These are phyloP conservation scores for Pseudomassariella vexata DNA, from an alignment of 2,329 filamentous ascomycete species.

Conservation along the genomic window DNA sequence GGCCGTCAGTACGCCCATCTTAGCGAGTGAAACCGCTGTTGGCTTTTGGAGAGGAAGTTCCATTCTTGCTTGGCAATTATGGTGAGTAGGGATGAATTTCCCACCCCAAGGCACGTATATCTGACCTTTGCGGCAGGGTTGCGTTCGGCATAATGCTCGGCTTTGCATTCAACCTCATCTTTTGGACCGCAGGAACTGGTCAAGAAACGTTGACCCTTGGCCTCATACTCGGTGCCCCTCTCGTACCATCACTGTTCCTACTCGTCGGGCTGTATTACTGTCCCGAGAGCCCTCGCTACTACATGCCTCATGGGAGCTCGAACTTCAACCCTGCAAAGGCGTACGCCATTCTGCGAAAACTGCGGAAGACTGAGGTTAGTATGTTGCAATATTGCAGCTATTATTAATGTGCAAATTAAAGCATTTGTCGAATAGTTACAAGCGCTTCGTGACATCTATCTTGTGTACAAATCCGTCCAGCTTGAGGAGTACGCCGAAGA, in stretches of 20 bases:
- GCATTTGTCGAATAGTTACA: constrained; percentile 21
- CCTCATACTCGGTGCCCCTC: constrained; percentile 25
- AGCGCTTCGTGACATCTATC: constrained; percentile 31
- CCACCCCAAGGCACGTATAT: not conserved
- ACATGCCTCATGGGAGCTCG: constrained; percentile 24
- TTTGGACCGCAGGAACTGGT: constrained; percentile 13
- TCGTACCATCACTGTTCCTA: constrained; percentile 21
- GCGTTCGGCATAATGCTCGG: constrained; percentile 30
- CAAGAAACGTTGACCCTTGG: constrained; percentile 14
- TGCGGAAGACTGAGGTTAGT: constrained; percentile 27
- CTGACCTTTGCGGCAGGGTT: constrained; percentile 16
- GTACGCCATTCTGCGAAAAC: constrained; percentile 19
- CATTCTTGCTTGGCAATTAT: constrained; percentile 41
- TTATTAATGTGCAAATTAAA: not conserved
- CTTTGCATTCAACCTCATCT: constrained; percentile 21
- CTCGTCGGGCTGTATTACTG: constrained; percentile 24
- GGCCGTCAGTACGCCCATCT: constrained; percentile 40
- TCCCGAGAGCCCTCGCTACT: constrained; percentile 29
- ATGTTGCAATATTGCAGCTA: not conserved
- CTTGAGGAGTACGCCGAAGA: constrained; percentile 4
- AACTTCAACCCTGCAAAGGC: constrained; percentile 25
- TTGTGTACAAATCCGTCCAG: constrained; percentile 23
- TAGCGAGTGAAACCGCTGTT: constrained; percentile 40
- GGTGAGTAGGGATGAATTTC: constrained; percentile 15
- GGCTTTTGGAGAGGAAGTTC: constrained; percentile 42